Base-by-base conservation (phyloP, 179 eudicot genomes). In the Amaranthus tricolor region DNA sequence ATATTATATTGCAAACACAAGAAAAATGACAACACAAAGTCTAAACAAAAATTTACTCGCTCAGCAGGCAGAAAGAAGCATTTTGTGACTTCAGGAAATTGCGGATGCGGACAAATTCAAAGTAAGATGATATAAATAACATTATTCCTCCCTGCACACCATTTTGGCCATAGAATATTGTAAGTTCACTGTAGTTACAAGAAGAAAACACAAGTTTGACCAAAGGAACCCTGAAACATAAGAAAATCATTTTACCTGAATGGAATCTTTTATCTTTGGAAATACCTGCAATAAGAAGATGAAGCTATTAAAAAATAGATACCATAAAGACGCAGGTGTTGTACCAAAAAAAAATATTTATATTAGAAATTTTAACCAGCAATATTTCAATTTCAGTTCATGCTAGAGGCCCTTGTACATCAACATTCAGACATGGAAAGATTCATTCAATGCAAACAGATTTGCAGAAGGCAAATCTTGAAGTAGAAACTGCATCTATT, bases 191-290 rank as follows among this genome's bases (percentile, higher is more conserved):
- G 7, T 45, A n/a, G 64, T 54, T 63, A 55, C 53, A 47, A 50
- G 15, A n/a, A 24, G 44, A 44, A 45, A n/a, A 16, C 31, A 53
- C 61, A 66, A 6, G 2, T 31, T 31, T 62, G 40, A 43, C 13
- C 14, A 16, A 56, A 77, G 56, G 44, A 64, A 48, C 21, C 43
- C 6, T 31, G 74, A 70, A 17, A 49, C 45, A 57, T 71, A 56
- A n/a, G 11, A 52, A 12, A 70, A 6, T 9, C 48, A 13, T 14
- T 64, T 75, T 84, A 94, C 99, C 99, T 93, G 94, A 53, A 84
- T 78, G 31, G 98, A 86, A 86, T 96, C 97, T 84, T 89, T 94
- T 69, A 96, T 90, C 87, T 91, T 94, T 56, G 99, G 97, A 77
- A 91, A 96, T 71, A 96, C 90, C 97, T 96, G 90, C 82, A 86